Percentiles rank a stretch among this genome's conserved stretches.
These are phyloP conservation scores for Amoeboaphelidium protococcarum DNA, from an alignment of 371 early-diverging fungal genomes.

Conservation along the genomic window DNA sequence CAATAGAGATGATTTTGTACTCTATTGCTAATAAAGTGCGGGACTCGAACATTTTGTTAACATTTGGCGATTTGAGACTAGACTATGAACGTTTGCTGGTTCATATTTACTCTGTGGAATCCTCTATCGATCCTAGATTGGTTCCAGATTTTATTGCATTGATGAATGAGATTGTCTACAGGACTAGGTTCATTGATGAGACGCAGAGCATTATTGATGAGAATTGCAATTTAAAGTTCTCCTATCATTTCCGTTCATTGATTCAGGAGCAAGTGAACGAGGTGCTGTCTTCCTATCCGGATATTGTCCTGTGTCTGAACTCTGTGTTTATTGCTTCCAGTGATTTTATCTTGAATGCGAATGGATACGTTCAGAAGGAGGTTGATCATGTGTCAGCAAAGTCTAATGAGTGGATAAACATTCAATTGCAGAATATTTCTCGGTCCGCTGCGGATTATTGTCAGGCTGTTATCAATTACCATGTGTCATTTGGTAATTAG, in stretches of 20 bases:
- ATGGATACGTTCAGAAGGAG: neutral
- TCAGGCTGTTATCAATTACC: neutral
- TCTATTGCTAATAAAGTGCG: no score
- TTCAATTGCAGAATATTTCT: no score
- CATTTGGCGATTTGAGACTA: neutral
- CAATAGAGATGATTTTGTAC: no score
- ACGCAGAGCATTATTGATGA: neutral
- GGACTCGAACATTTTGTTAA: no score
- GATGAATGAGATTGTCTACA: neutral
- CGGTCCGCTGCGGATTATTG: no score
- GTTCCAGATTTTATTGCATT: neutral
- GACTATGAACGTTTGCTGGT: neutral
- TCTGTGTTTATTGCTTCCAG: neutral
- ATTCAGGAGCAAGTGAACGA: neutral
- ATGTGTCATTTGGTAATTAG: neutral
- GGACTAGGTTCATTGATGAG: neutral
- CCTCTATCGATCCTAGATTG: neutral
- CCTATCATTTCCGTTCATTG: neutral
- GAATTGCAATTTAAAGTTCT: neutral
- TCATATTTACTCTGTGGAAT: neutral
- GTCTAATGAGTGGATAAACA: neutral
- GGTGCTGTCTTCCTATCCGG: neutral
- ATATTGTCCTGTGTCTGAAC: neutral
- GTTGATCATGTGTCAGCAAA: neutral
- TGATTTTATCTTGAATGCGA: neutral